A percentile compares a stretch with the other conserved stretches of the same genome.
These are phyloP conservation scores for Naganishia kalamii DNA, from an alignment of 768 basidiomycete genomes.

Conservation along the genomic window DNA sequence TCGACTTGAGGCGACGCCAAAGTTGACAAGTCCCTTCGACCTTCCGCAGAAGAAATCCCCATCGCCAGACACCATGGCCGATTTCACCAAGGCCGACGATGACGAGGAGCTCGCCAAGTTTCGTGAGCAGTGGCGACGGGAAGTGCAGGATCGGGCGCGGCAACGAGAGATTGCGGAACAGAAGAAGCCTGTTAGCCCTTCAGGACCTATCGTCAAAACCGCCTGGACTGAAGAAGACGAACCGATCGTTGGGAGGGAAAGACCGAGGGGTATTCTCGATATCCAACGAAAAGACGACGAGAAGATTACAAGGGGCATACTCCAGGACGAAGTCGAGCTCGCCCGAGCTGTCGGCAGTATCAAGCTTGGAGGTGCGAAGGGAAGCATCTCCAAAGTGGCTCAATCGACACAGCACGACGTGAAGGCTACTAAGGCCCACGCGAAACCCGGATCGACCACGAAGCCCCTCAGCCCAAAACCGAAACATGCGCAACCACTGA, in stretches of 20 bases:
- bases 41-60: too few relatives aligned
- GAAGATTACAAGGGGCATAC: not conserved
- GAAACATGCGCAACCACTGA: slow-evolving; percentile 8
- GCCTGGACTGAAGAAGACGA: not conserved
- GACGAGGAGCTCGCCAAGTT: slow-evolving; percentile 35
- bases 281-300: not conserved
- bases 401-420: not conserved
- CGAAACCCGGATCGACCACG: not conserved
- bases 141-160: slow-evolving; percentile 22
- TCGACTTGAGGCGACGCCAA: too few relatives aligned
- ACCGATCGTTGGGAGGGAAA: slow-evolving; percentile 5
- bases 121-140: slow-evolving; percentile 33
- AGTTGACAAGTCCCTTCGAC: too few relatives aligned
- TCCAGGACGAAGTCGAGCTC: slow-evolving; percentile 2
- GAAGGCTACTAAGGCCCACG: not conserved
- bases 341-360: slow-evolving; percentile 1
- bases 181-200: not conserved
- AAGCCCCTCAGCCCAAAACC: not conserved
- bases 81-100: not conserved
- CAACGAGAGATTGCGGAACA: not conserved
- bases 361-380: not conserved
- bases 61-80: not conserved
- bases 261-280: not conserved
- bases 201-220: not conserved
- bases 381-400: not conserved